These are phyloP conservation scores for Scorias spongiosa DNA, from an alignment of 2,329 filamentous ascomycete genomes.

Conservation along the genomic window DNA sequence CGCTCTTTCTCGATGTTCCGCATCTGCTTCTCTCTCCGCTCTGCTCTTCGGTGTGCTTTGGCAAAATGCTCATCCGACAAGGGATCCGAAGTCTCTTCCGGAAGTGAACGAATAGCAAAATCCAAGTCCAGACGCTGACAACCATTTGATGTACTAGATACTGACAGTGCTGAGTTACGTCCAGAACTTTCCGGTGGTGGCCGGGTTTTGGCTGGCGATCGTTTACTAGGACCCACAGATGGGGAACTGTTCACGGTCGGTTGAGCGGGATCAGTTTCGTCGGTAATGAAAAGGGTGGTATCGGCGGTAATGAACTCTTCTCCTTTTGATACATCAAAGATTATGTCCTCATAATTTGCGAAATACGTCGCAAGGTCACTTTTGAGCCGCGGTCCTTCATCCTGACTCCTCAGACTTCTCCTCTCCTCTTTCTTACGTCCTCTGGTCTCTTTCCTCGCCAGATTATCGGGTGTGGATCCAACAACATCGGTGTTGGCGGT, in stretches of 20 bases:
- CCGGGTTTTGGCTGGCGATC: not conserved
- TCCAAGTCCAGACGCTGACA: conserved; percentile 27
- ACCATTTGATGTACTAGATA: conserved; percentile 6
- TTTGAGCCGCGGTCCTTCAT: conserved; percentile 67
- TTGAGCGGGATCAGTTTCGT: conserved; percentile 9
- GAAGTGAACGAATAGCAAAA: conserved; percentile 8
- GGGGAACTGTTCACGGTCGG: conserved; percentile 1
- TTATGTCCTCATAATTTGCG: conserved; percentile 83
- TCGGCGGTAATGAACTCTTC: conserved; percentile 41
- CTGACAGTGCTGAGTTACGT: not conserved
- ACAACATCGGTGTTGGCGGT: not conserved
- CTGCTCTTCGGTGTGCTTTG: conserved; percentile 43
- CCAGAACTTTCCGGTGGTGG: not conserved
- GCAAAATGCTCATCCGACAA: conserved; percentile 41
- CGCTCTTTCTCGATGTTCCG: conserved; percentile 53
- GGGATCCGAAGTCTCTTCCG: conserved; percentile 33
- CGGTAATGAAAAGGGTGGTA: conserved; percentile 15
- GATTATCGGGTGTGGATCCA: not conserved
- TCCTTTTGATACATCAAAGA: conserved; percentile 70
- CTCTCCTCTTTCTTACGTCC: conserved; percentile 36
- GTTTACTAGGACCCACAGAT: not conserved
- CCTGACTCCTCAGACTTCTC: conserved; percentile 72
- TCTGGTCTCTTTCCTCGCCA: not conserved
- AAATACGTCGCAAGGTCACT: conserved; percentile 87
- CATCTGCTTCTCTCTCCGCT: conserved; percentile 51